Evolutionary conservation across 2,329 filamentous ascomycete genomes (phyloP).

Genomic region (Aspergillus pseudoglaucus): DNA sequence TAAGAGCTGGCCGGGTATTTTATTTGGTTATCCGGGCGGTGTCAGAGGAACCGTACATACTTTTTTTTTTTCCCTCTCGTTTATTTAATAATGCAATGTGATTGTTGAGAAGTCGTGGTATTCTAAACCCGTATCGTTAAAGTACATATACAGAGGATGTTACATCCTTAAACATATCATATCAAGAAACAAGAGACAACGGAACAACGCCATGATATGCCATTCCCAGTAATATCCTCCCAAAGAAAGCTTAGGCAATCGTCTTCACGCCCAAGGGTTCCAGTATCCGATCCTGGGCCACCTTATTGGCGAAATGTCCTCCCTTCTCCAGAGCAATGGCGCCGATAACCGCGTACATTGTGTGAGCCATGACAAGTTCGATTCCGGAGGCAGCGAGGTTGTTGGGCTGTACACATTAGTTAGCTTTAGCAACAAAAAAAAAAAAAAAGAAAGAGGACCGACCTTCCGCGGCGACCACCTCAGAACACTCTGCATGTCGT

Average conservation of each 20-base stretch:
- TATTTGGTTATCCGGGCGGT: constrained; percentile 65
- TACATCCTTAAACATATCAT: constrained; percentile 16
- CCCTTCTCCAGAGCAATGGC: constrained; percentile 86
- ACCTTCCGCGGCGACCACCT: constrained; percentile 86
- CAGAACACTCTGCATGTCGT: constrained; percentile 67
- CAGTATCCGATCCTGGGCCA: constrained; percentile 72
- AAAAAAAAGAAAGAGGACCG: constrained; percentile 1
- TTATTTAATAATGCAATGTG: constrained; percentile 3
- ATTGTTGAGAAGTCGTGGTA: constrained; percentile 15
- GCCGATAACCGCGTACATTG: constrained; percentile 79
- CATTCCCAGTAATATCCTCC: constrained; percentile 14
- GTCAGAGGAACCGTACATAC: constrained; percentile 76
- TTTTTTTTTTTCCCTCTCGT: constrained; percentile 5
- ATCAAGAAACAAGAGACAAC: constrained; percentile 14
- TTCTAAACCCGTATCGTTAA: constrained; percentile 22
- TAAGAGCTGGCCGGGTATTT: constrained; percentile 68
- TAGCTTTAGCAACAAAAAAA: constrained; percentile 4
- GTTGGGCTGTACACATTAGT: constrained; percentile 43
- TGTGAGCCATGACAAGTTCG: constrained; percentile 66
- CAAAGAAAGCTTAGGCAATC: constrained; percentile 10
- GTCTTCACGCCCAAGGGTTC: constrained; percentile 39
- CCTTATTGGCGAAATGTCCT: constrained; percentile 64
- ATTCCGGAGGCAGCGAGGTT: constrained; percentile 68
- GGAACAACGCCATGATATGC: constrained; percentile 33
- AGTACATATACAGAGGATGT: constrained; percentile 26